These are phyloP conservation scores for Austropuccinia psidii DNA, from an alignment of 1,284 basidiomycete species.

Conservation along the genomic window DNA sequence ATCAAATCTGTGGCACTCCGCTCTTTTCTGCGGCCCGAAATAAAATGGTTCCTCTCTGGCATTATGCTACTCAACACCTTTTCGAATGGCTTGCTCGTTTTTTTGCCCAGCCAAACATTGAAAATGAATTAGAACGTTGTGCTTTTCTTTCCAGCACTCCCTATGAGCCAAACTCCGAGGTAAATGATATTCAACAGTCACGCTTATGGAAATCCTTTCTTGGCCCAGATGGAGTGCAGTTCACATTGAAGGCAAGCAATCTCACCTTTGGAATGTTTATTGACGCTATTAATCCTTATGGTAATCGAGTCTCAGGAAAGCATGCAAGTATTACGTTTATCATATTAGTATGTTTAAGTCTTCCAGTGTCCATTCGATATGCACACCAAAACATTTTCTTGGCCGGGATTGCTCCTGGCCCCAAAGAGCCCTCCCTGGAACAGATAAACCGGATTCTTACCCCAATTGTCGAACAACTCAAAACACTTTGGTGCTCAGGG, in stretches of 20 bases:
- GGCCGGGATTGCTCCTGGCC: conserved; percentile 48
- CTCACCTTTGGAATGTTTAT: conserved; percentile 31
- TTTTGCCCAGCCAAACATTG: conserved; percentile 12
- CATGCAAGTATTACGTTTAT: conserved; percentile 4
- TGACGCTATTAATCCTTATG: conserved; percentile 26
- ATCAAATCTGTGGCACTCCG: too few species aligned
- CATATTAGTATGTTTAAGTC: background rate
- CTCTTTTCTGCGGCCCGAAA: too few species aligned
- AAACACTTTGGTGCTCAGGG: conserved; percentile 46
- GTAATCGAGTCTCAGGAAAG: background rate
- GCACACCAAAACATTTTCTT: conserved; percentile 49
- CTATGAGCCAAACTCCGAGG: background rate
- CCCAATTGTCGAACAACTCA: conserved; percentile 46
- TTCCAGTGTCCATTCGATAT: conserved; percentile 45
- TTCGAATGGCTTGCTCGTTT: conserved; percentile 19
- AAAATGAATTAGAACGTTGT: background rate
- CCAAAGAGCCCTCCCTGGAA: conserved; percentile 37
- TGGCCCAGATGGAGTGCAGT: conserved; percentile 13
- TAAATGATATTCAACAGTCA: conserved; percentile 17
- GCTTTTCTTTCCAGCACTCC: background rate
- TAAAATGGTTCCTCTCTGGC: too few species aligned
- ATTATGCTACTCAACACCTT: conserved; percentile 19
- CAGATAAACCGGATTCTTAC: conserved; percentile 47
- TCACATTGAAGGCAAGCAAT: background rate
- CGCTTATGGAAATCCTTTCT: conserved; percentile 12